phyloP scores from a whole-genome alignment of 495 filamentous ascomycete genomes.

The Aspergillus steynii region DNA sequence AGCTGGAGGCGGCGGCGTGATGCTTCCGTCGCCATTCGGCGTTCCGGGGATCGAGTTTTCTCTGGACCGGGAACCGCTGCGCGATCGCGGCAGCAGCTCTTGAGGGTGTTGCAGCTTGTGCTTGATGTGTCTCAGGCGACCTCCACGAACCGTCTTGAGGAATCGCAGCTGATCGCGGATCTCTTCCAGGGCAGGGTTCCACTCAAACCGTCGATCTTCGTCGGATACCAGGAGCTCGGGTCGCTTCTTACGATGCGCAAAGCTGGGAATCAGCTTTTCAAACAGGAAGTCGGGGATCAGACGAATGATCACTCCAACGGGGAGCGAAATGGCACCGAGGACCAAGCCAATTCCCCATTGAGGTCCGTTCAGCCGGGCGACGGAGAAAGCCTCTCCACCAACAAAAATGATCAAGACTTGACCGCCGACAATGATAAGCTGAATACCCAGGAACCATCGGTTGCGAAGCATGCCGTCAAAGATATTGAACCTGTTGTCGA shows the following conservation, averaged over 20 bases:
- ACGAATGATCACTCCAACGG: slow-evolving; percentile 70
- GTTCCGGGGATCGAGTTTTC: slow-evolving; percentile 72
- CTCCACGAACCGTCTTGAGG: slow-evolving; percentile 72
- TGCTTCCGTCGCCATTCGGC: slow-evolving; percentile 54
- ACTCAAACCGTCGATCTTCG: slow-evolving; percentile 69
- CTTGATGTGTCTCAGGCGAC: slow-evolving; percentile 81
- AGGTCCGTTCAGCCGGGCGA: slow-evolving; percentile 57
- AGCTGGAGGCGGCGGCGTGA: slow-evolving; percentile 52
- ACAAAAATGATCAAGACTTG: slow-evolving; percentile 79
- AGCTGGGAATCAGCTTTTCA: slow-evolving; percentile 53
- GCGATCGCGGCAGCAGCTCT: slow-evolving; percentile 66
- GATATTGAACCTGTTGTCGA: slow-evolving; percentile 90
- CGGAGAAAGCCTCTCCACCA: slow-evolving; percentile 70
- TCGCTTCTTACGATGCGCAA: slow-evolving; percentile 48
- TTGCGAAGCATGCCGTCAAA: slow-evolving; percentile 82
- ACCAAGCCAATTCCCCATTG: slow-evolving; percentile 78
- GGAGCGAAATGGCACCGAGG: slow-evolving; percentile 68
- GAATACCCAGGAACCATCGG: slow-evolving; percentile 80
- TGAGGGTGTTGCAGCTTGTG: slow-evolving; percentile 84
- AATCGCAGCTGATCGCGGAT: slow-evolving; percentile 79
- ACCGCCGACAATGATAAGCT: slow-evolving; percentile 78
- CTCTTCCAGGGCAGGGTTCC: slow-evolving; percentile 62
- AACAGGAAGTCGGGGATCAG: slow-evolving; percentile 71
- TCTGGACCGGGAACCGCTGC: slow-evolving; percentile 73
- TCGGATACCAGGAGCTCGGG: slow-evolving; percentile 66